phyloP scores from a whole-genome alignment of 2,329 filamentous ascomycete species.

The Neonectria hederae region DNA sequence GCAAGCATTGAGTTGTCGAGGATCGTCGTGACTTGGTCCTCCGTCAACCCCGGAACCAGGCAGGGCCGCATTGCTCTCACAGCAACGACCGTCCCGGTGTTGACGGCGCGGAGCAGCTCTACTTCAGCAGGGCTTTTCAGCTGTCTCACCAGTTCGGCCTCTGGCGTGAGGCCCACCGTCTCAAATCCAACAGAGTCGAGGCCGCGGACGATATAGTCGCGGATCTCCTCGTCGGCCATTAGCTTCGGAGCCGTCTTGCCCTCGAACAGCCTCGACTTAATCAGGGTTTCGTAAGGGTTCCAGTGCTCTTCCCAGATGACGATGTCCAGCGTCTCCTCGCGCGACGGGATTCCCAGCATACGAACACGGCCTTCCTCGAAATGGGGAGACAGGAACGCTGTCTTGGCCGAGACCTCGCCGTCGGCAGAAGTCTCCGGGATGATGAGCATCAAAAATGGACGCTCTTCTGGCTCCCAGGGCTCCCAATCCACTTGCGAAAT shows the following conservation, averaged over 20 bases:
- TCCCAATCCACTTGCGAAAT: conserved; percentile 70
- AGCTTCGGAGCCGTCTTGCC: conserved; percentile 48
- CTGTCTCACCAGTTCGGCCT: conserved; percentile 67
- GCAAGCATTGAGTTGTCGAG: conserved; percentile 65
- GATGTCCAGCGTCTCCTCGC: conserved; percentile 59
- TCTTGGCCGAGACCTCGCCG: conserved; percentile 60
- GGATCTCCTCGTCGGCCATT: conserved; percentile 73
- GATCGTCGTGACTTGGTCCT: conserved; percentile 65
- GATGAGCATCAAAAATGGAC: conserved; percentile 70
- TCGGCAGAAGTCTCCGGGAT: conserved; percentile 53
- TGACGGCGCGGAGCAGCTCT: conserved; percentile 67
- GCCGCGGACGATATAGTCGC: conserved; percentile 69
- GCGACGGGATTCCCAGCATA: conserved; percentile 66
- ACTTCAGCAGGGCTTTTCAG: conserved; percentile 66
- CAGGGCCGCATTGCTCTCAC: conserved; percentile 66
- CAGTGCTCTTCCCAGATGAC: conserved; percentile 72
- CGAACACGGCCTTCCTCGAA: conserved; percentile 69
- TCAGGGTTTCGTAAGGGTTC: conserved; percentile 68
- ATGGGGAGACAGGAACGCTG: conserved; percentile 66
- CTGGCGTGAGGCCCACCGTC: conserved; percentile 62
- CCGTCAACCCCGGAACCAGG: conserved; percentile 64
- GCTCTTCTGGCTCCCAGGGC: conserved; percentile 71
- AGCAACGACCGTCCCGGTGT: conserved; percentile 70
- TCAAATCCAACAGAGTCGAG: conserved; percentile 63
- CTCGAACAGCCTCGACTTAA: conserved; percentile 53